phyloP scores from a whole-genome alignment of 345 rosid species.

The Rubroshorea leprosula region DNA sequence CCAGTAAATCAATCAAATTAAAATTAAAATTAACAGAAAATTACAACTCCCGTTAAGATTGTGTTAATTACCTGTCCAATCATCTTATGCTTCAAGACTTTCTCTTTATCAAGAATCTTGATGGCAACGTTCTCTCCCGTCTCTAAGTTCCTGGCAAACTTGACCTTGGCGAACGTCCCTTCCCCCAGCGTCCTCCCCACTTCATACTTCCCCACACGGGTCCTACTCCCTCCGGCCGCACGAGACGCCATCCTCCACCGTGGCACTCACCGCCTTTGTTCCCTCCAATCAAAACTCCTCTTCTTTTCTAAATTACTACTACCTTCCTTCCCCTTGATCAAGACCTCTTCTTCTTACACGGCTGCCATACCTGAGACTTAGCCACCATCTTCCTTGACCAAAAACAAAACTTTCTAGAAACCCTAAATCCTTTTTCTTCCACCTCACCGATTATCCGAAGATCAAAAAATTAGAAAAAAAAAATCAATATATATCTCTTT shows the following conservation, averaged over 20 bases:
- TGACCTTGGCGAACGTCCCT: conserved; percentile 97
- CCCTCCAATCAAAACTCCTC: no score
- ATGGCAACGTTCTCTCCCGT: conserved; percentile 81
- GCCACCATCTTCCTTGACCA: conserved; percentile 54
- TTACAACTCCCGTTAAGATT: no score
- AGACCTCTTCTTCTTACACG: conserved; percentile 93
- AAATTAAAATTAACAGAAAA: no score
- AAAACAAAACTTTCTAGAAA: not conserved
- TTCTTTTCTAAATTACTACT: not conserved
- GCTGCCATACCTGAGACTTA: conserved; percentile 99
- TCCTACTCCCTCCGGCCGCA: conserved; percentile 36
- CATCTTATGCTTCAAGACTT: conserved; percentile 83
- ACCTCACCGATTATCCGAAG: no score
- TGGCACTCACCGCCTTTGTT: not conserved
- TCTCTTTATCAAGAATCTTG: conserved; percentile 92
- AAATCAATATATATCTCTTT: no score
- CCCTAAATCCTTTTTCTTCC: no score
- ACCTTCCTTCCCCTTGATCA: conserved; percentile 25
- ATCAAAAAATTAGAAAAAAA: no score
- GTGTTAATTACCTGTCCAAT: conserved; percentile 72
- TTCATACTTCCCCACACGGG: conserved; percentile 98
- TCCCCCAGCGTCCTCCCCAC: conserved; percentile 89
- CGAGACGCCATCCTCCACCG: conserved; percentile 42
- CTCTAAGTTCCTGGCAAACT: conserved; percentile 72
- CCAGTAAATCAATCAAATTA: no score